A percentile compares a stretch with the other conserved stretches of the same genome.
Conservation (phyloP, 2,329 filamentous ascomycete genomes). For the Sporothrix variecibatus region DNA sequence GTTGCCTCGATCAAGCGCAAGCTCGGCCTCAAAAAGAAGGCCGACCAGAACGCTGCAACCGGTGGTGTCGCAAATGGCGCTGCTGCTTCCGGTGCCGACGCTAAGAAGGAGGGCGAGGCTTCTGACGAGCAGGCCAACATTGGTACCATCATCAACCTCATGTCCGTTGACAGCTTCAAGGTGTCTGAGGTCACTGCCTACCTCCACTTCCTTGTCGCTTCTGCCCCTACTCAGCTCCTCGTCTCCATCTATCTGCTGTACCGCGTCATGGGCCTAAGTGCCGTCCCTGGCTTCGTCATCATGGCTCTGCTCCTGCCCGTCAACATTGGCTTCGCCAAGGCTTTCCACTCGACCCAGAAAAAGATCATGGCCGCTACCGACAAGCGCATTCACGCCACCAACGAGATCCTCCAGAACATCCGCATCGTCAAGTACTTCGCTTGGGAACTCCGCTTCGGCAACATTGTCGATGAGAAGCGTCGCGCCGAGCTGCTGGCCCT, state of each 20-base stretch:
- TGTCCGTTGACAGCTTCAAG: slow-evolving; percentile 99
- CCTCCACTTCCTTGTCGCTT: slow-evolving; percentile 91
- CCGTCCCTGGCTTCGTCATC: slow-evolving; percentile 86
- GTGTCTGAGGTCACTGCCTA: slow-evolving; percentile 94
- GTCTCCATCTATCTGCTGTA: slow-evolving; percentile 83
- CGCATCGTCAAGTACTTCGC: slow-evolving; percentile 99
- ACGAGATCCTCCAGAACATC: slow-evolving; percentile 96
- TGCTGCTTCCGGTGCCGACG: slow-evolving; percentile 30
- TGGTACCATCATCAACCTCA: slow-evolving; percentile 98
- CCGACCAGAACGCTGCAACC: slow-evolving; percentile 50
- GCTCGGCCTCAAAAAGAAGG: slow-evolving; percentile 58
- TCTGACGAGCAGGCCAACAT: slow-evolving; percentile 81
- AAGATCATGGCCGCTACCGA: slow-evolving; percentile 91
- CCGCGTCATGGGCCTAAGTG: slow-evolving; percentile 86
- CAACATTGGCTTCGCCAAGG: slow-evolving; percentile 85
- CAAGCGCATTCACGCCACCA: slow-evolving; percentile 92
- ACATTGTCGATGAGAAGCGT: slow-evolving; percentile 86
- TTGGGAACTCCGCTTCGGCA: slow-evolving; percentile 90
- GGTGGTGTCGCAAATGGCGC: neutral
- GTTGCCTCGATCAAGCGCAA: slow-evolving; percentile 55
- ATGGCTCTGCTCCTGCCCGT: slow-evolving; percentile 87
- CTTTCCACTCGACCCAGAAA: slow-evolving; percentile 85
- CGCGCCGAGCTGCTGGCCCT: slow-evolving; percentile 74
- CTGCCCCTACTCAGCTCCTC: slow-evolving; percentile 83
- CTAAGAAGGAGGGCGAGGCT: slow-evolving; percentile 42